phyloP scores from a whole-genome alignment of 345 rosid species.

The Eucalyptus cladocalyx region DNA sequence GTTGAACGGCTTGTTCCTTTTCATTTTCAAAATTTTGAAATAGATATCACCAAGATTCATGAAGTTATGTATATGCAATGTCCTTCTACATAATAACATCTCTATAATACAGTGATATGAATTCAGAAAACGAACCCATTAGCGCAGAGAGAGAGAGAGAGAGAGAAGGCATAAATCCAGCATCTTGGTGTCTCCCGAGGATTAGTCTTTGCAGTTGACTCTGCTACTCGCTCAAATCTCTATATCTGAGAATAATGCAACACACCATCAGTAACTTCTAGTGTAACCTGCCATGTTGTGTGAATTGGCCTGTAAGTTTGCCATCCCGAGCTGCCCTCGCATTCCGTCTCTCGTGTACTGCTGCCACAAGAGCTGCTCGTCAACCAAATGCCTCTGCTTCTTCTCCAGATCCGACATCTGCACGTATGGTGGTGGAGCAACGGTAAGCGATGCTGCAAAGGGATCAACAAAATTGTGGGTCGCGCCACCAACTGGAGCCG shows the following conservation, averaged over 20 bases:
- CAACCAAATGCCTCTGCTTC: conserved; percentile 35
- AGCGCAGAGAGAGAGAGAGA: neutral
- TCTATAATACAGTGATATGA: neutral
- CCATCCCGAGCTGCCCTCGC: conserved; percentile 34
- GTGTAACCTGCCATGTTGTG: conserved; percentile 15
- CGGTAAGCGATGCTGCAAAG: conserved; percentile 31
- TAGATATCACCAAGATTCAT: neutral
- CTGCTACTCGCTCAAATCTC: neutral
- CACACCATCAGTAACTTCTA: neutral
- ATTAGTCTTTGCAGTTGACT: neutral
- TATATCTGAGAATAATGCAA: neutral
- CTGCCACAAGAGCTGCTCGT: conserved; percentile 51
- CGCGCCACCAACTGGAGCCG: neutral
- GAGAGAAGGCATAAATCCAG: neutral
- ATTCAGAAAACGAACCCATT: neutral
- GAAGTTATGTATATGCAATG: neutral
- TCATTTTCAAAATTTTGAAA: neutral
- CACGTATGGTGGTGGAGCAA: conserved; percentile 38
- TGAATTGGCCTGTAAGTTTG: conserved; percentile 9
- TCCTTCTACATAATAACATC: neutral
- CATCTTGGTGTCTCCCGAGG: neutral
- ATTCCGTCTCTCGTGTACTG: conserved; percentile 33
- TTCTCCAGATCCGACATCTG: conserved; percentile 57
- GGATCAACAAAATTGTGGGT: conserved; percentile 13
- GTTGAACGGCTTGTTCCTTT: neutral